These are phyloP conservation scores for Lipomyces sp. DNA, from an alignment of 805 yeast genomes.

Conservation along the genomic window DNA sequence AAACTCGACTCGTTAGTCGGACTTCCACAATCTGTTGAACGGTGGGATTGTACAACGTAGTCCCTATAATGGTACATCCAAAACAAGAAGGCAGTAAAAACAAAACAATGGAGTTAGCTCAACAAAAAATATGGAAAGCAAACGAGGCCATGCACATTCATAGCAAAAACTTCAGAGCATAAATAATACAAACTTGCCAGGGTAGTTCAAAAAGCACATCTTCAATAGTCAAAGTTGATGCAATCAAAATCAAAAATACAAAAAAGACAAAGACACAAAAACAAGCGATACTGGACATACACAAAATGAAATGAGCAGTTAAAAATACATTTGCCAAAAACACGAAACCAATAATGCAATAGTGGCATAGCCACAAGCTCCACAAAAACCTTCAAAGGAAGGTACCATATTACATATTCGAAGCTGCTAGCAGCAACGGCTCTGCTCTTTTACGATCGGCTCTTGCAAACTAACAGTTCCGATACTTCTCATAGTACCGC, in stretches of 20 bases:
- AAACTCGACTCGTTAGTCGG: not conserved
- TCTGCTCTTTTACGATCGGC: slow-evolving; percentile 16
- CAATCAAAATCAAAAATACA: not conserved
- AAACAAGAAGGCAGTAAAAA: not conserved
- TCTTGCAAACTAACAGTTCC: slow-evolving; percentile 29
- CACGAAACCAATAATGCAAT: not conserved
- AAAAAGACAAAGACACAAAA: not conserved
- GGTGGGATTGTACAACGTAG: not conserved
- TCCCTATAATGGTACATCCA: not conserved
- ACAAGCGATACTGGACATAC: not conserved
- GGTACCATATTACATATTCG: too few relatives aligned
- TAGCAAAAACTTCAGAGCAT: not conserved
- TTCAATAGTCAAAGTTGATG: not conserved
- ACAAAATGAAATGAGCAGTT: not conserved
- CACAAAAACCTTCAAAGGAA: not conserved
- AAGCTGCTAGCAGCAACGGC: not conserved
- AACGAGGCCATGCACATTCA: not conserved
- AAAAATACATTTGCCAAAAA: not conserved
- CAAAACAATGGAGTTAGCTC: not conserved
- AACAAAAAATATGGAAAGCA: not conserved
- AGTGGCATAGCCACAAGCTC: not conserved
- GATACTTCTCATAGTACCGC: slow-evolving; percentile 30
- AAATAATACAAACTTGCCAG: not conserved
- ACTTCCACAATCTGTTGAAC: not conserved
- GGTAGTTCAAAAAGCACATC: not conserved